Base-by-base conservation (phyloP, 208 protist genomes). In the Trypanosoma rangeli region DNA sequence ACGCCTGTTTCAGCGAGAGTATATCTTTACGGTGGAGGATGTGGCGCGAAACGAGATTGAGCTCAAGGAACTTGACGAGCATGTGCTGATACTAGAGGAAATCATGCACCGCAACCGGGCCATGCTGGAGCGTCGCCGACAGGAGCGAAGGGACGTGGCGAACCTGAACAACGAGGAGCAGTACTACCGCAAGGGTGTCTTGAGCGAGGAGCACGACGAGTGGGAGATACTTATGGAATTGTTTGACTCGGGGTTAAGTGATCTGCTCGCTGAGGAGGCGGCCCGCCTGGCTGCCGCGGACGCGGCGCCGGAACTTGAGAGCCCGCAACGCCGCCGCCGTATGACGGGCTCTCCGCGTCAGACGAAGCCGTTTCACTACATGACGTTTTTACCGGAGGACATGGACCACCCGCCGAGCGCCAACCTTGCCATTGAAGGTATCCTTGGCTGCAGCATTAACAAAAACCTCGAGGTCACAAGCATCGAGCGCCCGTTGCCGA, bases 381-480 rank as follows among this genome's bases (percentile, higher is more conserved):
- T 94, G 83, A 92, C 89, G 65, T 94, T 94, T 75, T 57, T 65
- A 8, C 83, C 84, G 7, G 86, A 91, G 50, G 89, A 94, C 78
- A 94, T 94, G 89, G 86, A 94, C 67, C 89, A 88, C 81, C 68
- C 76, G 5, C 85, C 86, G 4, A 94, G 82, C 49, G 86, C 86
- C 3, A 74, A 71, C 28, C 82, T 92, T 29, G 89, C 86, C 10
- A 82, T 94, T 58, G 86, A 94, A 73, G 86, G 86, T 49, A 92
- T 94, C 3, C 73, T 94, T 0, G 89, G 89, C 57, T 94, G 89
- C 78, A 77, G 76, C 52, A 86, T 94, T 46, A 94, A 94, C 72
- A 92, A 92, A 68, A 94, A 94, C 73, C 71, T 94, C 24, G 89
- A 94, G 76, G 89, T 94, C 64, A 83, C 86, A 22, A 86, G 83